A percentile compares a stretch with the other conserved stretches of the same genome.
phyloP scores from a whole-genome alignment of 805 yeast species.

The Metschnikowia cerradonensis region DNA sequence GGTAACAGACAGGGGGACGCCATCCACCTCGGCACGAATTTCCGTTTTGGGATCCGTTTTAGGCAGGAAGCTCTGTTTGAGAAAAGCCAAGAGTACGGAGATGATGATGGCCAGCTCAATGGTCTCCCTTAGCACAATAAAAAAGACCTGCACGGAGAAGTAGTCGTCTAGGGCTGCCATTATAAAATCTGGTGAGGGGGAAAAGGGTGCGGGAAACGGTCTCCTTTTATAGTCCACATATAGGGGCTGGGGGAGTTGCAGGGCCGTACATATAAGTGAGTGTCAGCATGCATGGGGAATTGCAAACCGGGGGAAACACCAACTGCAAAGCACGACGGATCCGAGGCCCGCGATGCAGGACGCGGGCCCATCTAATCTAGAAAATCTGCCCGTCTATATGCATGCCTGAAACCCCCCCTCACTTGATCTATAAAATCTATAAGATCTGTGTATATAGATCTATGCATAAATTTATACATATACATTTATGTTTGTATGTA shows the following conservation, averaged over 20 bases:
- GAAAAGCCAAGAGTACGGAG: conserved; percentile 20
- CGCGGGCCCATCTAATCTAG: neutral
- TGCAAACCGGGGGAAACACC: neutral
- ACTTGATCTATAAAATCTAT: no score
- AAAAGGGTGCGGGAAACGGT: neutral
- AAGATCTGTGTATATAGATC: neutral
- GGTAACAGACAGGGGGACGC: no score
- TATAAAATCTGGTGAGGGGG: neutral
- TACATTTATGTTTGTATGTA: no score
- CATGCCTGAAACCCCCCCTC: neutral
- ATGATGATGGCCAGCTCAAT: conserved; percentile 21
- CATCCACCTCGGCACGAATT: neutral
- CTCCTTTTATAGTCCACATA: neutral
- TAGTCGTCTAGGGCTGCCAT: conserved; percentile 15
- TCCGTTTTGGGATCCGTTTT: neutral
- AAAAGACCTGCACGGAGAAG: conserved; percentile 20
- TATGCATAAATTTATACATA: no score
- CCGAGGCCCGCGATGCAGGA: neutral
- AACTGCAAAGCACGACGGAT: neutral
- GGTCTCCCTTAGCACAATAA: conserved; percentile 19
- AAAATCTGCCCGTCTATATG: neutral
- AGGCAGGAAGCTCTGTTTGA: conserved; percentile 10
- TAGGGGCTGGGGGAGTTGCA: neutral
- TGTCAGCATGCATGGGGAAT: neutral
- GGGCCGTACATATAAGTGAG: neutral